Conservation (phyloP, 2,329 filamentous ascomycete species). For the Aspergillus caelatus region DNA sequence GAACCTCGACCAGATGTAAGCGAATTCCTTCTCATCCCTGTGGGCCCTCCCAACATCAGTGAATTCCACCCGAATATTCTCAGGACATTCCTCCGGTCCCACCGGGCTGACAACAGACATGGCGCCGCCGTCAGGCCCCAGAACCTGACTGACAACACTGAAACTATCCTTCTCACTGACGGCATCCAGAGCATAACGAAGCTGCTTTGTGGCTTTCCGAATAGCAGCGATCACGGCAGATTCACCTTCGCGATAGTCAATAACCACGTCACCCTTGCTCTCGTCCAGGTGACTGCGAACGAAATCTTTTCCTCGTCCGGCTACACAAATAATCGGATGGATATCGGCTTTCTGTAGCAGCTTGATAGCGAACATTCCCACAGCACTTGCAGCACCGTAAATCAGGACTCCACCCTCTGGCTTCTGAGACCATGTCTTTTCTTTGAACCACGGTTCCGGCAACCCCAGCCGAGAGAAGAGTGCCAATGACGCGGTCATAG, state of each 20-base stretch:
- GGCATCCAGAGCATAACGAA: background rate
- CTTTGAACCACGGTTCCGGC: constrained; percentile 48
- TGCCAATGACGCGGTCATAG: constrained; percentile 54
- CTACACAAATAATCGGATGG: constrained; percentile 62
- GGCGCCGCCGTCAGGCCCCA: background rate
- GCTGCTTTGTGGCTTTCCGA: background rate
- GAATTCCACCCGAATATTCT: background rate
- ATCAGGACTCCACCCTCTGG: constrained; percentile 42
- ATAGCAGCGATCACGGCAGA: background rate
- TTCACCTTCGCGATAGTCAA: constrained; percentile 61
- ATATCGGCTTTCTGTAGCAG: constrained; percentile 56
- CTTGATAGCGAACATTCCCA: constrained; percentile 60
- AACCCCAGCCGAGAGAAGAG: constrained; percentile 51
- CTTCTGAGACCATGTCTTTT: constrained; percentile 28
- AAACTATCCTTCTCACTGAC: background rate
- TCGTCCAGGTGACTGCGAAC: constrained; percentile 55
- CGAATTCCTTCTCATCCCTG: constrained; percentile 26
- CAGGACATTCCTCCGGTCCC: background rate
- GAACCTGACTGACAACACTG: background rate
- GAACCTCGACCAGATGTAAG: constrained; percentile 47
- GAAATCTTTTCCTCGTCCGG: constrained; percentile 52
- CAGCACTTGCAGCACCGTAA: constrained; percentile 53
- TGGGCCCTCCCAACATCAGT: background rate
- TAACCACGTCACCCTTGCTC: constrained; percentile 56
- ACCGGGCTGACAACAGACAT: background rate